These are phyloP conservation scores for Sanghuangporus baumii DNA, from an alignment of 1,284 basidiomycete species.

Conservation along the genomic window DNA sequence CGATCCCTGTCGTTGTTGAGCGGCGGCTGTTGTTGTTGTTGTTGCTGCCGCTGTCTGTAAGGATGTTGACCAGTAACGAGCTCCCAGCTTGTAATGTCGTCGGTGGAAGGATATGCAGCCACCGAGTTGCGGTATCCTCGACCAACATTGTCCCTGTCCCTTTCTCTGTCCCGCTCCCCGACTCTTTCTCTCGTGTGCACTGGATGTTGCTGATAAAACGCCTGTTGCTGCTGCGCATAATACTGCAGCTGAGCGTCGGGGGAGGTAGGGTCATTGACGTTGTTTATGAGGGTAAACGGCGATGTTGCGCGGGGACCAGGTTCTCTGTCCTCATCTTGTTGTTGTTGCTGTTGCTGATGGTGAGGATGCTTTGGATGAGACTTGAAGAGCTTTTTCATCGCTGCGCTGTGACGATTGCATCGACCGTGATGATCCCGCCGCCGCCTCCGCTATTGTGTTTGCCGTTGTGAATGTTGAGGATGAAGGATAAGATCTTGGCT, in stretches of 20 bases:
- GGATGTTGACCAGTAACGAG: background rate
- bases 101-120: background rate
- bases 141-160: background rate
- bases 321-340: background rate
- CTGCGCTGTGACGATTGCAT: background rate
- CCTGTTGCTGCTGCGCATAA: background rate
- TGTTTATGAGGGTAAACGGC: conserved; percentile 2
- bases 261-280: background rate
- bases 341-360: background rate
- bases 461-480: background rate
- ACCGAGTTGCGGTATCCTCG: conserved; percentile 8
- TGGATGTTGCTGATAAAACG: conserved; percentile 6
- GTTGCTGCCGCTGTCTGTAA: conserved; percentile 3
- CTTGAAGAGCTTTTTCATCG: conserved; percentile 15
- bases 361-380: background rate
- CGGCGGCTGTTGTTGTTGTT: background rate
- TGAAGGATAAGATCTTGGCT: background rate
- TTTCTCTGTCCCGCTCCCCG: background rate
- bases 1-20: conserved; percentile 2
- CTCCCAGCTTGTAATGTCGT: conserved; percentile 8
- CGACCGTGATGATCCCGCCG: background rate
- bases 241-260: background rate
- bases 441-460: background rate
- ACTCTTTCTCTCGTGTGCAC: background rate
- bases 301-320: conserved; percentile 7